Evolutionary conservation across 768 basidiomycete species (phyloP), one percentile per base, ranked within the genome.

Genomic region (Psilocybe tampanensis): DNA sequence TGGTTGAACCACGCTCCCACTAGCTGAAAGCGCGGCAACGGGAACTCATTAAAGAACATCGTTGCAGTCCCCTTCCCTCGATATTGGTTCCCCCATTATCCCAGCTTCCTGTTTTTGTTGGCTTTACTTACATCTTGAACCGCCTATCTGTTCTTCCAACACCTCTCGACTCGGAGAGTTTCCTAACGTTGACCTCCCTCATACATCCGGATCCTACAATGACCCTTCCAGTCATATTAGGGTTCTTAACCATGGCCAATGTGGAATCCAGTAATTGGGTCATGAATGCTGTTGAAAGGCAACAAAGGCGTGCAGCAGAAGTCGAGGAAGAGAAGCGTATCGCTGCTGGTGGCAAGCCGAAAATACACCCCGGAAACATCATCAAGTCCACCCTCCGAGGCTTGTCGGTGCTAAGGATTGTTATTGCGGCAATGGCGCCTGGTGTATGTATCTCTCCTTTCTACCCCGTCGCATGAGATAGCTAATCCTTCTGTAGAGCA

Each of bases 181-280:
- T 93, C 72, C 68, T 91, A 34, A 88, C 89, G 0, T 78, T 94
- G 34, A 82, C 88, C 5, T 85, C 87, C 3, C 74, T 93, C 47
- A 75, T 84, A 11, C 86, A 88, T 66, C 76, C 87, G 9, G 92
- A 94, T 67, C 80, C 88, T 24, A 90, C 90, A 0, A 80, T 81
- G 64, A 72, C 81, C 12, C 68, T 93, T 1, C 92, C 92, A 2
- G 84, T 93, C 49, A 72, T 82, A 2, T 76, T 92, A 19, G 92
- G 92, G 7, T 69, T 92, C 44, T 68, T 91, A 39, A 90, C 89
- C 9, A 77, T 93, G 76, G 88, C 87, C 2, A 92, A 92, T 60
- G 87, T 91, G 11, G 92, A 94, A 66, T 85, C 88, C 8, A 81
- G 85, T 33, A 82, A 82, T 39, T 92, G 89, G 90, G 81, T 92